Percentiles rank a stretch among this genome's conserved stretches.
phyloP scores from a whole-genome alignment of 2,329 filamentous ascomycete species.

The Diaporthe vexans region DNA sequence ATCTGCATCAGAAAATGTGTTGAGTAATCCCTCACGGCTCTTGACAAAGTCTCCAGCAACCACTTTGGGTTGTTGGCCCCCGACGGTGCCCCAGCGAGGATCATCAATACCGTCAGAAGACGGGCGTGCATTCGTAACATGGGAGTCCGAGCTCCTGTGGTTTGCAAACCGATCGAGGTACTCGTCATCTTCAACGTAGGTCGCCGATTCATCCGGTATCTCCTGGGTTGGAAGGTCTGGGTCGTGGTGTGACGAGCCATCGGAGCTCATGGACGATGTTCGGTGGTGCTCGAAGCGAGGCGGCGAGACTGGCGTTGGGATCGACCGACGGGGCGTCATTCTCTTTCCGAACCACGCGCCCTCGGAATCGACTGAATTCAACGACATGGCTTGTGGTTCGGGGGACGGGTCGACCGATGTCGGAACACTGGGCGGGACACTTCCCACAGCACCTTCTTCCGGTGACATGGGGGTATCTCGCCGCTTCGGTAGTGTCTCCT shows the following conservation, averaged over 20 bases:
- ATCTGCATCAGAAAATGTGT: conserved; percentile 55
- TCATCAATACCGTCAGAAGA: conserved; percentile 73
- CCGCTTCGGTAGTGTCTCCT: conserved; percentile 51
- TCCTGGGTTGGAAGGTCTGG: conserved; percentile 58
- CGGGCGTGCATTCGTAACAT: conserved; percentile 56
- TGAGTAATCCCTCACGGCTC: conserved; percentile 67
- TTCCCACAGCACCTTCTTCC: conserved; percentile 30
- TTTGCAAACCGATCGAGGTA: conserved; percentile 72
- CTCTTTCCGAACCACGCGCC: conserved; percentile 83
- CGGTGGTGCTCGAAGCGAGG: conserved; percentile 54
- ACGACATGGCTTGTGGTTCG: conserved; percentile 81
- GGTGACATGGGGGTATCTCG: conserved; percentile 42
- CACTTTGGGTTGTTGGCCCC: conserved; percentile 66
- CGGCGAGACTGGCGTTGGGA: conserved; percentile 52
- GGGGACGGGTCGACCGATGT: conserved; percentile 60
- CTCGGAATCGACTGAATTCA: conserved; percentile 96
- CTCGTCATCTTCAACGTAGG: conserved; percentile 76
- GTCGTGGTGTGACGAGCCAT: conserved; percentile 61
- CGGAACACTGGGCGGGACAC: conserved; percentile 35
- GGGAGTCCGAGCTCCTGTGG: conserved; percentile 44
- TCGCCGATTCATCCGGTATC: conserved; percentile 74
- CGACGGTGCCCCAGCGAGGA: conserved; percentile 65
- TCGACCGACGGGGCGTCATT: conserved; percentile 54
- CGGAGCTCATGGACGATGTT: conserved; percentile 41
- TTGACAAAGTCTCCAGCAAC: conserved; percentile 65